Evolutionary conservation across 257 asterid species (phyloP).

Genomic region (Plantago elongata): DNA sequence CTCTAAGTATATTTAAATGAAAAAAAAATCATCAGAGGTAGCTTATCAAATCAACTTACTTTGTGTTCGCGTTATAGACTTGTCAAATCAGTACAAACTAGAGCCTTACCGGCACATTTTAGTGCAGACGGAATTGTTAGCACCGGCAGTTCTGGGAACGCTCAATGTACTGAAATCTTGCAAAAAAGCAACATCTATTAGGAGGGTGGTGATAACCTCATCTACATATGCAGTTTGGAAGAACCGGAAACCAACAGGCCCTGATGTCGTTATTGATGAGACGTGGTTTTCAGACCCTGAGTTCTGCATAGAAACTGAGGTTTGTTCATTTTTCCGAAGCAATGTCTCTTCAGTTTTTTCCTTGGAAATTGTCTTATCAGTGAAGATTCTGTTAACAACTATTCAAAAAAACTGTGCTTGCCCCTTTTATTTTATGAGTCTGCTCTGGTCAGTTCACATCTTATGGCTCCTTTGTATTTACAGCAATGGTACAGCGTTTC

Average conservation of each 20-base stretch:
- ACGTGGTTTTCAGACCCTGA: conserved; percentile 45
- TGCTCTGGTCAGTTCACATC: too few species aligned
- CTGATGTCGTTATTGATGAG: conserved; percentile 37
- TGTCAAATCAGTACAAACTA: too few species aligned
- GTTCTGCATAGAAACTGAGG: conserved; percentile 34
- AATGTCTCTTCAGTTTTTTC: neutral
- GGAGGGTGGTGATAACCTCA: conserved; percentile 51
- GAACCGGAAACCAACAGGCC: conserved; percentile 21
- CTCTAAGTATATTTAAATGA: too few species aligned
- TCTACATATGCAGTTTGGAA: conserved; percentile 39
- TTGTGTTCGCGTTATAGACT: too few species aligned
- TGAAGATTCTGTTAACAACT: neutral
- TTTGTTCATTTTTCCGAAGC: neutral
- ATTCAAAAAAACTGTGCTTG: too few species aligned
- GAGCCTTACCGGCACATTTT: too few species aligned
- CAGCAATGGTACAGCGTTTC: conserved; percentile 36
- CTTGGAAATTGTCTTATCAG: too few species aligned
- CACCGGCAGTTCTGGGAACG: conserved; percentile 64
- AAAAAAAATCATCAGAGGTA: too few species aligned
- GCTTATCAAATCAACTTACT: too few species aligned
- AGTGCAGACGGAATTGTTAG: conserved; percentile 44
- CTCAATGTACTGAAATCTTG: conserved; percentile 52
- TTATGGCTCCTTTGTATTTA: neutral
- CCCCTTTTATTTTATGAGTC: too few species aligned
- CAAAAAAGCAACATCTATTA: conserved; percentile 34